Base-by-base conservation (phyloP, 768 basidiomycete species). In the Cystobasidium tubakii region DNA sequence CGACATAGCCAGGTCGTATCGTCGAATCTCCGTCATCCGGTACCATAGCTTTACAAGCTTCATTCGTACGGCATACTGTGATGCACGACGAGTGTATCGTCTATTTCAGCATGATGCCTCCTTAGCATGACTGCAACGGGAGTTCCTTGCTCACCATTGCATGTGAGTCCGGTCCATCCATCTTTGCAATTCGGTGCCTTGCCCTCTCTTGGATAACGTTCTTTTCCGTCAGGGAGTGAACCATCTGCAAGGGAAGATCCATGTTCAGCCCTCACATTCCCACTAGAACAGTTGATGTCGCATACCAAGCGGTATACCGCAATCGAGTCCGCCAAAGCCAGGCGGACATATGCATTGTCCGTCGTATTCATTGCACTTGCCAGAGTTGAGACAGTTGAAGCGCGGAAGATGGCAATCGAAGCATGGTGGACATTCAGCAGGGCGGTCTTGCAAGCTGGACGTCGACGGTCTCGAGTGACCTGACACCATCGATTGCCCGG, bases 321-420 rank as follows among this genome's bases (percentile, higher is more conserved):
- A 99, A 79, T 98, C 95, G 43, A 93, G 89, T 0, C 96, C 96
- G 57, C 92, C 91, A 88, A 94, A 99, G n/a, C 96, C 96, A 50
- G 91, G 86, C 0, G 93, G 92, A 79, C 96, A 99, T 79, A 92
- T 88, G 82, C 96, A 99, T 78, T 96, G 92, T 0, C 96, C 96
- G 79, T 97, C 88, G 79, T 90, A 97, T 62, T 87, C 85, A 79
- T 94, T 89, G 82, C 96, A 99, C 54, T 87, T 83, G 31, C 92
- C 94, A 77, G 87, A 96, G 80, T 98, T 92, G 0, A 92, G 92
- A 79, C 95, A 99, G 0, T 85, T 89, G 81, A 94, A 97, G 0
- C 87, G 89, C 0, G 93, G 92, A 19, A 99, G 84, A 69, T 92
- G 84, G 81, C 95, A 99, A 81, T 99, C 98, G 84, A 99, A 99